Base-by-base conservation (phyloP, 148 eudicot species). In the Fagopyrum esculentum region DNA sequence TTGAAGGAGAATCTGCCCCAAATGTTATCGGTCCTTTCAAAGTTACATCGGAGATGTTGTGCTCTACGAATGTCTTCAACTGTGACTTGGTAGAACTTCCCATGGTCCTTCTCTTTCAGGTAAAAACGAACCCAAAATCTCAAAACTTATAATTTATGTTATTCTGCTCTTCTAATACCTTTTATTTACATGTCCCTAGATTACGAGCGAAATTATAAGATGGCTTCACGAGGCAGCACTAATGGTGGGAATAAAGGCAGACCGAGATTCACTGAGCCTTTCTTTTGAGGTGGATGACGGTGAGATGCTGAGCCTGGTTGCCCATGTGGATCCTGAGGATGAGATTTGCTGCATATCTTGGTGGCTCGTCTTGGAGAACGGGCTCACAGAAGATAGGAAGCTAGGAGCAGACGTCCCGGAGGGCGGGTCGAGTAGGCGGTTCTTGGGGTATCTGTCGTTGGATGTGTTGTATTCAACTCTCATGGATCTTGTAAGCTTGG, bases 201-300 rank as follows among this genome's bases (percentile, higher is more conserved):
- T 92, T 77, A 90, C 93, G 48, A 89, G 96, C 77, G 88, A 88
- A 80, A 85, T 95, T n/a, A 85, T 95, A 60, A 83, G 76, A 22
- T 95, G 97, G 98, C 89, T 95, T 79, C 96, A 95, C 16, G 91
- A 90, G 82, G 98, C 92, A 79, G 92, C 98, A 47, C 82, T 80
- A 45, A 76, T 74, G 79, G 89, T 92, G 76, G 98, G 97, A 52
- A 87, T 95, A 47, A 95, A 89, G 77, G 86, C 91, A 16, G 89
- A 80, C 68, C 79, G 87, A 40, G 97, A 95, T 82, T 90, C 90
- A 69, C 81, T 92, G 45, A 81, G 89, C 75, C 85, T 92, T 77
- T 86, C 93, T 12, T 85, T 90, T 69, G 98, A 95, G 81, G 73
- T 95, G 43, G 92, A 87, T 61, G 90, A 90, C 73, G 98, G 96